Percentiles rank a stretch among this genome's conserved stretches.
These are phyloP conservation scores for Aspergillus hiratsukae DNA, from an alignment of 2,329 filamentous ascomycete species.

Conservation along the genomic window DNA sequence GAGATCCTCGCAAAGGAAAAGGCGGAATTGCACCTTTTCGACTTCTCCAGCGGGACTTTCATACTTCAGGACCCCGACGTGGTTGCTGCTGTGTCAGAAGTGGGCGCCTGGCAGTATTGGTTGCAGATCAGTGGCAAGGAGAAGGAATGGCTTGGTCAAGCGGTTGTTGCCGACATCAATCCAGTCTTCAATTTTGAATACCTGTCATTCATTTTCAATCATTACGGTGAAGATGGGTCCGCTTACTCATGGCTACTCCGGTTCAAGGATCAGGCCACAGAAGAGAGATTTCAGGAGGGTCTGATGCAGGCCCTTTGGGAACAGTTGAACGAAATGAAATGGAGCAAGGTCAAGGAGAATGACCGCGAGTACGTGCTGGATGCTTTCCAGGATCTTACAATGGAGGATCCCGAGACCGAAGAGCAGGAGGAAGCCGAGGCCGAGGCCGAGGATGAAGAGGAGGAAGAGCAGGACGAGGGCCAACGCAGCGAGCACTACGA, in stretches of 20 bases:
- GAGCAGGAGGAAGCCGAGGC: constrained; percentile 53
- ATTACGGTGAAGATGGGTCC: constrained; percentile 80
- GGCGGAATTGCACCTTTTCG: constrained; percentile 89
- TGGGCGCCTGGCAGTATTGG: constrained; percentile 94
- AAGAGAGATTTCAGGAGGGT: constrained; percentile 87
- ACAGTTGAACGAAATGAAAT: constrained; percentile 88
- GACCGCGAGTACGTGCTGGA: constrained; percentile 93
- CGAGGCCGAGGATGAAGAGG: constrained; percentile 55
- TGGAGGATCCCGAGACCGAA: constrained; percentile 69
- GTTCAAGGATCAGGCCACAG: constrained; percentile 75
- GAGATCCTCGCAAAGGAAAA: constrained; percentile 71
- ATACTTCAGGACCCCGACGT: constrained; percentile 71
- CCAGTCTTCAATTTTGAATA: constrained; percentile 99
- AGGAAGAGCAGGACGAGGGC: constrained; percentile 59
- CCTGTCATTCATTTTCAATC: constrained; percentile 98
- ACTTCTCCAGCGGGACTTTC: constrained; percentile 83
- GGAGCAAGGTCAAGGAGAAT: constrained; percentile 85
- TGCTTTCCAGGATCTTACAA: constrained; percentile 87
- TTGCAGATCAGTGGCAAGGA: constrained; percentile 74
- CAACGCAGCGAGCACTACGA: constrained; percentile 70
- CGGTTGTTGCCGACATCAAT: constrained; percentile 85
- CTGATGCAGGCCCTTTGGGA: constrained; percentile 97
- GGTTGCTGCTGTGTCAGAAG: constrained; percentile 74
- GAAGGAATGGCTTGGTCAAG: constrained; percentile 80
- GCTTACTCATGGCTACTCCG: constrained; percentile 94